Evolutionary conservation across 768 basidiomycete genomes (phyloP), one percentile per base, ranked within the genome.

Genomic region (Rhodotorula graminis): DNA sequence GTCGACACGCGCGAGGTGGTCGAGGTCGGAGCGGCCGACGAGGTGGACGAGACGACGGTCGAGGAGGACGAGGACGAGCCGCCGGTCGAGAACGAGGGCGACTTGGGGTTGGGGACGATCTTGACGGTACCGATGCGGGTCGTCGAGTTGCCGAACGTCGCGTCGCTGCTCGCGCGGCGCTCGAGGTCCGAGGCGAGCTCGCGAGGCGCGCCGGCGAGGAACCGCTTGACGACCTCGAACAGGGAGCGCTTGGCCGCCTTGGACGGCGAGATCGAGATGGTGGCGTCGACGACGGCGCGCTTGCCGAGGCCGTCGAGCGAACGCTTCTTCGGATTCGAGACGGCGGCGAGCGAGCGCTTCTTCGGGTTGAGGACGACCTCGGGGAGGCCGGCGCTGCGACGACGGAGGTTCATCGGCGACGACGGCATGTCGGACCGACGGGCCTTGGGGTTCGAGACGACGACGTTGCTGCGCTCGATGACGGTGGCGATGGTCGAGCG

Each of bases 91-190:
- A 69, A 75, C 1, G 33, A 49, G 31, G 70, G 68, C 25, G 67
- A 58, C 65, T 75, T 75, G 31, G 74, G 74, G 64, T 75, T 75
- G 21, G 74, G 74, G 40, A 75, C 33, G 47, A 65, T 29, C 11
- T n/a, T 44, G 44, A 58, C 59, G n/a, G n/a, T 42, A 6, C 72
- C 72, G 33, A 73, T 61, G 33, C 62, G 61, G 23, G 33, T 55
- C 9, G 29, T 21, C 42, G 63, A 27, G 37, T 31, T n/a, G 2
- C 46, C 47, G 42, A 49, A 16, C 21, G 42, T 50, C 14, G 18
- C 33, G 44, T 50, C 29, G 61, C 10, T 29, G n/a, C 52, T 31
- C 9, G 61, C 61, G 18, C 64, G 53, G 14, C 37, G 46, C 37
- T 42, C 33, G 27, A 57, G 56, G 33, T 19, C 21, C 16, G 31